A percentile compares a stretch with the other conserved stretches of the same genome.
Conservation (phyloP, 1,284 basidiomycete genomes). For the Coriolopsis trogii region DNA sequence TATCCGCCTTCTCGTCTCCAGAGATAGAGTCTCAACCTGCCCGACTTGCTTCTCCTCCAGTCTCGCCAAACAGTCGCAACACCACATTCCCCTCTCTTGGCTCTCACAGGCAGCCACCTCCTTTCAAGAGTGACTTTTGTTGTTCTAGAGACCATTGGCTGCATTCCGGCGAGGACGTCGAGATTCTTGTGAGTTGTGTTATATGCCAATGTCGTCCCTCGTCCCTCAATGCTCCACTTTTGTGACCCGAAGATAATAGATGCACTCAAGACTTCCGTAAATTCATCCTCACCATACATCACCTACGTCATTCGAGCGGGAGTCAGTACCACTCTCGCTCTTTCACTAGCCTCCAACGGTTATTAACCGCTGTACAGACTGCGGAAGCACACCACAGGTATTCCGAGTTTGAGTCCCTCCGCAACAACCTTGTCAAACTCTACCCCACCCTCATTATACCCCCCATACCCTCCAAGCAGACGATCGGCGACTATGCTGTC, state of each 20-base stretch:
- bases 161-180: slow-evolving; percentile 79
- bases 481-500: slow-evolving; percentile 94
- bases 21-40: slow-evolving; percentile 39
- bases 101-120: slow-evolving; percentile 53
- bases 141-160: slow-evolving; percentile 73
- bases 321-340: slow-evolving; percentile 51
- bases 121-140: slow-evolving; percentile 73
- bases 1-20: slow-evolving; percentile 69
- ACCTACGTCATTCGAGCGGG: slow-evolving; percentile 93
- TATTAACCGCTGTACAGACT: slow-evolving; percentile 48
- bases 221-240: not conserved
- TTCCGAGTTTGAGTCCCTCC: slow-evolving; percentile 96
- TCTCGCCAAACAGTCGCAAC: slow-evolving; percentile 44
- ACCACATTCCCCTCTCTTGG: slow-evolving; percentile 59
- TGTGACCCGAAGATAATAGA: slow-evolving; percentile 76
- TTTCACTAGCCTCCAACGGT: not conserved
- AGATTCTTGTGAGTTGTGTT: slow-evolving; percentile 64
- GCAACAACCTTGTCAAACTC: slow-evolving; percentile 81
- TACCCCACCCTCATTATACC: slow-evolving; percentile 98
- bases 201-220: not conserved
- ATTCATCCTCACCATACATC: slow-evolving; percentile 88
- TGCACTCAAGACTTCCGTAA: slow-evolving; percentile 92
- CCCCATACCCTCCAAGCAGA: slow-evolving; percentile 97
- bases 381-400: slow-evolving; percentile 91
- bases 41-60: slow-evolving; percentile 36